Base-by-base conservation (phyloP, 768 basidiomycete genomes). In the Lactarius tabidus region DNA sequence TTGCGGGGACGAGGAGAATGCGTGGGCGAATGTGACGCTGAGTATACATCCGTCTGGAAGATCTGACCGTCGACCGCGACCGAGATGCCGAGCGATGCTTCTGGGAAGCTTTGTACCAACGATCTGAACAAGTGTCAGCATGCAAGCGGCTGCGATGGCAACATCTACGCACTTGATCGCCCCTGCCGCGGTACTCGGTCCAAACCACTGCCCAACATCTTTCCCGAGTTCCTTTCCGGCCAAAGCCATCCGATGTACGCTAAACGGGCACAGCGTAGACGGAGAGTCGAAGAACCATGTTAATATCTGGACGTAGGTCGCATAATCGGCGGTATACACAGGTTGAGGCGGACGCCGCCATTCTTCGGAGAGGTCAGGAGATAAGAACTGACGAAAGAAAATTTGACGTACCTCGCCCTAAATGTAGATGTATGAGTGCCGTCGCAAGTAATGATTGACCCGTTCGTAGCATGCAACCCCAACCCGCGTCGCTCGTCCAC, bases 171-270 rank as follows among this genome's bases (percentile, higher is more conserved):
- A 93, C 90, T 90, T 93, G 78, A 98, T 90, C 14, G 94, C 95
- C 41, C 95, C 95, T 9, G 95, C 95, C n/a, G 96, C 96, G 0
- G 92, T 94, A 72, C 92, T 95, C 0, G 96, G 96, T 0, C 96
- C 96, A 72, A 98, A 98, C 96, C 96, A 98, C 75, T 94, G 90
- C 1, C 96, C 96, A 0, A 98, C 90, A 69, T 94, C 92, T 67
- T 92, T 98, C 15, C 96, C 96, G 1, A 98, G 82, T 70, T 95
- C 90, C 73, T 98, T 95, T 0, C 96, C 96, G 0, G 95, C 90
- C 26, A 95, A 79, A 0, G 95, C 95, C 90, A 99, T 97, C 55
- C 93, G 84, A 75, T 99, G 96, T 8, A 99, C 92, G 69, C 91
- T 91, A 74, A 99, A 99, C 0, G 96, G 96, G 18, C 89, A 87